Base-by-base conservation (phyloP, 495 filamentous ascomycete genomes). In the Elaphomyces granulatus region DNA sequence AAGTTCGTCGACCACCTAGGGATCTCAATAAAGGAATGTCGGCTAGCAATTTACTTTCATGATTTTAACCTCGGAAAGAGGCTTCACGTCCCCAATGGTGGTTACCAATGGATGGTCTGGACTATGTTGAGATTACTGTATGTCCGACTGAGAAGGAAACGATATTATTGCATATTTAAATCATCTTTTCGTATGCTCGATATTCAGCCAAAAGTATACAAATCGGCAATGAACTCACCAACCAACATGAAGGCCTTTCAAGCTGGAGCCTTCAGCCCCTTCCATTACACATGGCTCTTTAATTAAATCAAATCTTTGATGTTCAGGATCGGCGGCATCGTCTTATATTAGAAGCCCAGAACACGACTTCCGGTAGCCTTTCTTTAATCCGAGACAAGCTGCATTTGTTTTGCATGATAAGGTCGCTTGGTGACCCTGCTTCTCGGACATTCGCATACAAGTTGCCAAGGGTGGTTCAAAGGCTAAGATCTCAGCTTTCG, bases 231-330 rank as follows among this genome's bases (percentile, higher is more conserved):
- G 23, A 28, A 12, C 12, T 28, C 12, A 28, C 6, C 23, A 28
- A 6, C 6, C 6, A 28, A 6, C 6, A 28, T 6, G 20, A 15
- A n/a, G 20, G 20, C 17, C n/a, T 17, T 6, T 37, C 14, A 20
- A 20, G 36, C 36, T 37, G 9, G 20, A 19, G 36, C 36, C 36
- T 20, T 37, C 36, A 37, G 20, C 36, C 12, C 16, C 36, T n/a
- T 37, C 6, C 9, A 37, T n/a, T 20, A n/a, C n/a, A n/a, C n/a
- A n/a, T n/a, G n/a, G n/a, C n/a, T n/a, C n/a, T n/a, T n/a, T n/a
- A n/a, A n/a, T n/a, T n/a, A n/a, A n/a, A n/a, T n/a, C n/a, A n/a
- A n/a, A n/a, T n/a, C n/a, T n/a, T n/a, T n/a, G n/a, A n/a, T n/a
- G n/a, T n/a, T n/a, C n/a, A n/a, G n/a, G n/a, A n/a, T n/a, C n/a